Conservation (phyloP, 2,329 filamentous ascomycete genomes). For the Colletotrichum navitas region DNA sequence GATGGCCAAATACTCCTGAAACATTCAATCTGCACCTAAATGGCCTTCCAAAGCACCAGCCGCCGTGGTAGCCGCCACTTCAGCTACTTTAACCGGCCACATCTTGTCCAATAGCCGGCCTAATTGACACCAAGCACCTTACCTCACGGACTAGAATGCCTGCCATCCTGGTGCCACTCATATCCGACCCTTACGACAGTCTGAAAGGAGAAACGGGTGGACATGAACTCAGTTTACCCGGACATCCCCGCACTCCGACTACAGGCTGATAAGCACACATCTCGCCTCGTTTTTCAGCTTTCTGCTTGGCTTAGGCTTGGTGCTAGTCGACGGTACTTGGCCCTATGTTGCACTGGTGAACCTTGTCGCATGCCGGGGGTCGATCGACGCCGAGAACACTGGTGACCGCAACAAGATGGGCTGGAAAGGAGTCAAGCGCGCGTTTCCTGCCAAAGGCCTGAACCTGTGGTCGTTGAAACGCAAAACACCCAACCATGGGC, state of each 20-base stretch:
- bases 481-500: slow-evolving; percentile 43
- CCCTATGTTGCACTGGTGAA: neutral
- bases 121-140: slow-evolving; percentile 33
- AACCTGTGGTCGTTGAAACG: slow-evolving; percentile 50
- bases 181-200: slow-evolving; percentile 13
- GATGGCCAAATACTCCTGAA: slow-evolving; percentile 42
- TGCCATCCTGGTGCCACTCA: slow-evolving; percentile 31
- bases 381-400: slow-evolving; percentile 12
- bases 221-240: neutral
- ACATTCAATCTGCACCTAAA: slow-evolving; percentile 38
- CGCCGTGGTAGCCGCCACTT: slow-evolving; percentile 35
- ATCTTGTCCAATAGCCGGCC: slow-evolving; percentile 28
- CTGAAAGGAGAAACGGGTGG: slow-evolving; percentile 15
- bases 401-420: slow-evolving; percentile 48
- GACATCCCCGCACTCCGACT: slow-evolving; percentile 5
- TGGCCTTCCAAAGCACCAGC: slow-evolving; percentile 33
- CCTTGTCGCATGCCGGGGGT: neutral
- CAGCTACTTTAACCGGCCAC: slow-evolving; percentile 22
- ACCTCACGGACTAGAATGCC: slow-evolving; percentile 32
- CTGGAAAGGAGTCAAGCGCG: slow-evolving; percentile 54
- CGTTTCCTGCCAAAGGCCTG: slow-evolving; percentile 51
- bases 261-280: neutral
- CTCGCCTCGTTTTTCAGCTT: neutral
- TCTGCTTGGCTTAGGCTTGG: neutral
- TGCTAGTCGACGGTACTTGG: slow-evolving; percentile 1